These are phyloP conservation scores for Musa acuminata DNA, from an alignment of 176 grass and related monocot genomes.

Conservation along the genomic window DNA sequence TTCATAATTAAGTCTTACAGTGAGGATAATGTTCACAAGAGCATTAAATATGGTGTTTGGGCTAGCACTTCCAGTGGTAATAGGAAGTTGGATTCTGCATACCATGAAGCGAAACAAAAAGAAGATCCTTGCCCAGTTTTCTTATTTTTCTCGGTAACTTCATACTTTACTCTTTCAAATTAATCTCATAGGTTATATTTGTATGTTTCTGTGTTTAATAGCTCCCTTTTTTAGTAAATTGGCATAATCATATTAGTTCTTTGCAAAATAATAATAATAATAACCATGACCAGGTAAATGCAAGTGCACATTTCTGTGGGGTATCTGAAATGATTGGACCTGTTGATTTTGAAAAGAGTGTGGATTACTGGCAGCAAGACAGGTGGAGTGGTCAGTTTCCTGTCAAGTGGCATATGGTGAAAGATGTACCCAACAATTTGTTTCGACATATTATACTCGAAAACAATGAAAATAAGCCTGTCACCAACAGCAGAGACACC, in stretches of 20 bases:
- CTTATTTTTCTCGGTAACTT: constrained; percentile 86
- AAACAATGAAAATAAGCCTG: constrained; percentile 69
- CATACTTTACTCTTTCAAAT: constrained; percentile 8
- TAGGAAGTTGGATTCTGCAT: constrained; percentile 74
- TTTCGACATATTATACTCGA: constrained; percentile 76
- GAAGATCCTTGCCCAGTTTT: constrained; percentile 57
- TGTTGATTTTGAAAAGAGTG: constrained; percentile 70
- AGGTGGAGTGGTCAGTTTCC: constrained; percentile 72
- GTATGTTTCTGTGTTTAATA: not conserved
- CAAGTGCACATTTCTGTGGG: constrained; percentile 72
- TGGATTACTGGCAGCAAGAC: constrained; percentile 79
- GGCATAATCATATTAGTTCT: constrained; percentile 5
- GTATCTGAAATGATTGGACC: constrained; percentile 72
- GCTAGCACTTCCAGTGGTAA: constrained; percentile 96
- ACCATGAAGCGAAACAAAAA: constrained; percentile 55
- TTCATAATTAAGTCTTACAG: constrained; percentile 98
- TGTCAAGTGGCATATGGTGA: constrained; percentile 72
- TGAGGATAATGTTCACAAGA: constrained; percentile 99
- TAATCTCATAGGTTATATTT: not conserved
- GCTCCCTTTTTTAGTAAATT: not conserved
- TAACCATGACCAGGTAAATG: constrained; percentile 49
- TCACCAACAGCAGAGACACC: constrained; percentile 70
- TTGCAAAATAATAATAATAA: constrained; percentile 1
- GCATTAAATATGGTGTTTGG: constrained; percentile 97
- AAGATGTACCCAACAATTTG: constrained; percentile 75